These are phyloP conservation scores for Chimonanthus salicifolius DNA, from an alignment of 164 flowering plant genomes.

Conservation along the genomic window DNA sequence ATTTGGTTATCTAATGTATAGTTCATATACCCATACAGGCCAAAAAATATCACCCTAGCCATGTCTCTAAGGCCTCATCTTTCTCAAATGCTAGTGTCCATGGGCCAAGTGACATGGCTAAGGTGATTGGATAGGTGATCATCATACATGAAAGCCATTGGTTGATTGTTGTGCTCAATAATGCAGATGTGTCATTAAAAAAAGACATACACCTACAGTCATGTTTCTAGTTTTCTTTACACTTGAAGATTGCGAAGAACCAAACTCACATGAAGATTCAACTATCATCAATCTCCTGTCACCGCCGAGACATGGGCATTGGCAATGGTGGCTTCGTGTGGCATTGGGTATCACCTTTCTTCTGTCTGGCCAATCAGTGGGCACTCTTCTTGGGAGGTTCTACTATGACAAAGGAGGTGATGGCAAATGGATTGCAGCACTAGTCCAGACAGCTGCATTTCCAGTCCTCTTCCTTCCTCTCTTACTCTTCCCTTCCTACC, in stretches of 20 bases:
- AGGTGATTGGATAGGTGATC: too few relatives aligned
- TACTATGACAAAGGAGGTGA: conserved; percentile 28
- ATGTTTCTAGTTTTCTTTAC: neutral
- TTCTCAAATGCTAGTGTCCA: too few relatives aligned
- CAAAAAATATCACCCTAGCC: too few relatives aligned
- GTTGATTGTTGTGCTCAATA: too few relatives aligned
- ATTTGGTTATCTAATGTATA: too few relatives aligned
- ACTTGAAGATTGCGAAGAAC: conserved; percentile 18
- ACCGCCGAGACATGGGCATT: neutral
- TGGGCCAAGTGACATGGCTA: too few relatives aligned
- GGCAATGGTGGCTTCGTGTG: conserved; percentile 32
- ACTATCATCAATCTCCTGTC: conserved; percentile 1
- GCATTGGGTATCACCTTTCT: conserved; percentile 21
- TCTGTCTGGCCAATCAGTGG: conserved; percentile 20
- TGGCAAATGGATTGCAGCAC: conserved; percentile 26
- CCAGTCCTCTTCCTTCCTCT: conserved; percentile 20
- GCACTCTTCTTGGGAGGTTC: conserved; percentile 24
- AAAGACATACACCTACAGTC: too few relatives aligned
- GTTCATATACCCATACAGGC: too few relatives aligned
- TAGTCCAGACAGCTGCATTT: conserved; percentile 25
- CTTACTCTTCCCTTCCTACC: conserved; percentile 3
- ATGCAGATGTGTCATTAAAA: too few relatives aligned
- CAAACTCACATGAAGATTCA: conserved; percentile 8
- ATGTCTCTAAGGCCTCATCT: too few relatives aligned
- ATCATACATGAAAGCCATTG: too few relatives aligned